Base-by-base conservation (phyloP, 2,329 filamentous ascomycete genomes). In the Domatiomyces globalis region DNA sequence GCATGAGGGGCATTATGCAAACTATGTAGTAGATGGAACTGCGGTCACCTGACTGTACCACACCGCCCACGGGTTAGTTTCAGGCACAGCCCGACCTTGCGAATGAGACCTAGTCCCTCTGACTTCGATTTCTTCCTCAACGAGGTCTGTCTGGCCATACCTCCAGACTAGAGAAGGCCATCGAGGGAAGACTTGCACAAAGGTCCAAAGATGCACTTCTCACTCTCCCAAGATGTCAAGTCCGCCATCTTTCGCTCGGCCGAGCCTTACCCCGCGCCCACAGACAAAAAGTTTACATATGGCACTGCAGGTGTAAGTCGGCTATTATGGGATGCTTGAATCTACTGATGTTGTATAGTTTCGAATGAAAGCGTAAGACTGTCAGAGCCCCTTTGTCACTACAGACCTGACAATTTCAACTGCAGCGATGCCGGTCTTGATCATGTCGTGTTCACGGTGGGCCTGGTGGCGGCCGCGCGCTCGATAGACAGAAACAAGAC, bases 401-500 rank as follows among this genome's bases (percentile, higher is more conserved):
- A 53, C 43, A 3, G 17, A 6, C 22, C 22, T 45, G 19, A 45
- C 43, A 45, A 19, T n/a, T 78, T 94, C 51, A 84, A 96, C 62
- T 86, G 94, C 65, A 92, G 87, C 36, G 52, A 58, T 52, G 42
- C 50, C 42, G 55, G 59, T 10, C 48, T 62, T 51, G 59, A 62
- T 39, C 60, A 62, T 59, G 87, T 98, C 57, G 80, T 94, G 61
- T 95, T 90, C 71, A 84, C 89, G 46, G 89, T 95, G 58, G 92
- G 90, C 49, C 79, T 98, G 55, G 80, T 95, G 52, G 87, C 92
- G 29, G 81, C 85, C 51, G 78, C 96, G 49, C 84, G 92, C 57
- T 95, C 88, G 58, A 85, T 87, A 66, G 94, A 92, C 71, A 80
- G 94, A 61, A 83, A 84, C 66, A 86, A 94, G 73, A 84, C 87